phyloP scores from a whole-genome alignment of 495 filamentous ascomycete genomes.

The Talaromyces wortmannii region DNA sequence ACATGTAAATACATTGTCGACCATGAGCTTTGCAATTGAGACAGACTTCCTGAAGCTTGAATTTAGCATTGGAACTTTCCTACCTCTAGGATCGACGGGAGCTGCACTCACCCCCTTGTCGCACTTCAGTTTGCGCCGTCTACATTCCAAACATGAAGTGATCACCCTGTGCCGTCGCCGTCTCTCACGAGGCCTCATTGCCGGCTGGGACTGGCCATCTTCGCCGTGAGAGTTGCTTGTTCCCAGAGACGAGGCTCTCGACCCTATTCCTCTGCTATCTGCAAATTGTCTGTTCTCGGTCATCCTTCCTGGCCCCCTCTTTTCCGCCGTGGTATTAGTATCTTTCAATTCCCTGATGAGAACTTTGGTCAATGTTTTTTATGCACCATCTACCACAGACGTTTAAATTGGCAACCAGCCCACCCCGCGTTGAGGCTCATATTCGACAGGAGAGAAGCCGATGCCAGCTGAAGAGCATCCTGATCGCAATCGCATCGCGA shows the following conservation, averaged over 20 bases:
- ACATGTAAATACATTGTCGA: neutral
- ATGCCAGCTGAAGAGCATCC: neutral
- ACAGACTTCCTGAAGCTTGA: neutral
- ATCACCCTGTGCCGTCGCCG: slow-evolving; percentile 39
- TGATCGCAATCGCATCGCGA: too few relatives aligned
- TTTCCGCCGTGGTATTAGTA: too few relatives aligned
- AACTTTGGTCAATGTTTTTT: too few relatives aligned
- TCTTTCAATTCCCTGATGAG: too few relatives aligned
- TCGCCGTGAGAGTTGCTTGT: neutral
- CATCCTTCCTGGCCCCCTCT: neutral
- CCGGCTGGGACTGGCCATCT: neutral
- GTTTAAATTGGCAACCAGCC: too few relatives aligned
- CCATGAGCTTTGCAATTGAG: neutral
- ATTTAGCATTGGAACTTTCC: neutral
- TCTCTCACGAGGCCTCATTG: neutral
- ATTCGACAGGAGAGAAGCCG: neutral
- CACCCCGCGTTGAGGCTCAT: too few relatives aligned
- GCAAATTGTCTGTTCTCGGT: neutral
- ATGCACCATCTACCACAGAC: too few relatives aligned
- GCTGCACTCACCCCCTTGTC: slow-evolving; percentile 35
- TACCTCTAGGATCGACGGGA: neutral
- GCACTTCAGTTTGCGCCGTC: slow-evolving; percentile 64
- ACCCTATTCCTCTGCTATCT: neutral
- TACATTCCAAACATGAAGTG: slow-evolving; percentile 60
- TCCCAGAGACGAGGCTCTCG: neutral